Base-by-base conservation (phyloP, 2,329 filamentous ascomycete species). In the Calonectria pseudoturangicola region DNA sequence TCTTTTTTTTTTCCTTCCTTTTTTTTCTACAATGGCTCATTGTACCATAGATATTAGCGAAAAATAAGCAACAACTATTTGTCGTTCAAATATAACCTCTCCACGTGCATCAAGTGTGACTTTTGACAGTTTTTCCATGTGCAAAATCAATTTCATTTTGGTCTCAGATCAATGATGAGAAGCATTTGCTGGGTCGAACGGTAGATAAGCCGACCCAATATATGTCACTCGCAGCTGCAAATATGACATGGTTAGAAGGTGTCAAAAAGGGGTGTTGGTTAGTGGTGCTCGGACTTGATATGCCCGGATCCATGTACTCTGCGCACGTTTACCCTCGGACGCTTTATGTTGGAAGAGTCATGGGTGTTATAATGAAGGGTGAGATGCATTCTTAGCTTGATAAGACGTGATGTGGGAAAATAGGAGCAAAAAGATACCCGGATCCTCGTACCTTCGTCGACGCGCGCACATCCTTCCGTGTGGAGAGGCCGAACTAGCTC, bases 291-390 rank as follows among this genome's bases (percentile, higher is more conserved):
- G n/a, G 51, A 39, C 51, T 21, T 13, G 16, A 21, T 33, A 10
- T 56, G 36, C 30, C 21, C 30, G 51, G 50, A 56, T 56, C 50
- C 50, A 30, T 18, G 28, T 56, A 56, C n/a, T 56, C 51, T 25
- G n/a, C 51, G 28, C 51, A 56, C 30, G 30, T 25, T 56, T 25
- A 16, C 51, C 13, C 18, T 56, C 9, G 18, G 28, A 33, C 30
- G 10, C 2, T 6, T 21, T 9, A 10, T 39, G 18, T 15, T 39
- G 51, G 12, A 13, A 56, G 30, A 15, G 30, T 16, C 51, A 33
- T 56, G 51, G 18, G n/a, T 13, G 8, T 36, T n/a, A 56, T 36
- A 21, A 33, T 13, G n/a, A 56, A 25, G 16, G 8, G 28, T n/a
- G 21, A 8, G n/a, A 21, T 4, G 10, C n/a, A 56, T 10, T 48